Percentiles rank a stretch among this genome's conserved stretches.
phyloP scores from a whole-genome alignment of 1,284 basidiomycete species.

The Marasmius fiardii region DNA sequence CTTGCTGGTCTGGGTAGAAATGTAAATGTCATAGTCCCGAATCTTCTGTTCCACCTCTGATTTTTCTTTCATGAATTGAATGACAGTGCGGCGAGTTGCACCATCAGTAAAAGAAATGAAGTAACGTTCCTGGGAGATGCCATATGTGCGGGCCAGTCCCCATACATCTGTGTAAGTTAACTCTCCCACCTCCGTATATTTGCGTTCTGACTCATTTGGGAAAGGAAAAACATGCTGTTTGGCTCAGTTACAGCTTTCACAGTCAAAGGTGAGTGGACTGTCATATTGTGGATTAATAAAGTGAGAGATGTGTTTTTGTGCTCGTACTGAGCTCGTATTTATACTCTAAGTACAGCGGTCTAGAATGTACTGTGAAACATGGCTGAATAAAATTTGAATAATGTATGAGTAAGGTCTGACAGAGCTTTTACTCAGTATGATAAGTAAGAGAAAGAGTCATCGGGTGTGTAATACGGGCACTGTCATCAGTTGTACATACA shows the following conservation, averaged over 20 bases:
- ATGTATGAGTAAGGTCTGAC: no score
- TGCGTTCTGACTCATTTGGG: constrained; percentile 6
- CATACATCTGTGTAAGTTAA: constrained; percentile 29
- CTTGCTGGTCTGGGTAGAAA: neutral
- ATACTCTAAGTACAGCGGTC: no score
- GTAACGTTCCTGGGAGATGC: constrained; percentile 21
- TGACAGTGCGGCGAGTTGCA: constrained; percentile 17
- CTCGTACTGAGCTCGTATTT: no score
- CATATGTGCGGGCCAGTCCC: constrained; percentile 22
- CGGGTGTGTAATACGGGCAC: no score
- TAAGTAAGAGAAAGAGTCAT: no score
- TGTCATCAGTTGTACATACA: no score
- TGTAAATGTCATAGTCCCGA: neutral
- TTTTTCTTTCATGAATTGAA: constrained; percentile 24
- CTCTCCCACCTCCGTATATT: constrained; percentile 19
- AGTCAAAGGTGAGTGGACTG: constrained; percentile 12
- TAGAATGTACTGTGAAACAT: no score
- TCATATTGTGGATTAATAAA: no score
- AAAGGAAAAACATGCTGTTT: constrained; percentile 26
- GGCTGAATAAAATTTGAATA: no score
- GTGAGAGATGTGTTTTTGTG: no score
- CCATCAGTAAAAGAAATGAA: constrained; percentile 32
- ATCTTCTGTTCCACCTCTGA: constrained; percentile 9
- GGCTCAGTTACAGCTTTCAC: constrained; percentile 17
- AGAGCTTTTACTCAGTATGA: no score